A percentile compares a stretch with the other conserved stretches of the same genome.
These are phyloP conservation scores for Aspergillus diversus DNA, from an alignment of 495 filamentous ascomycete species.

Conservation along the genomic window DNA sequence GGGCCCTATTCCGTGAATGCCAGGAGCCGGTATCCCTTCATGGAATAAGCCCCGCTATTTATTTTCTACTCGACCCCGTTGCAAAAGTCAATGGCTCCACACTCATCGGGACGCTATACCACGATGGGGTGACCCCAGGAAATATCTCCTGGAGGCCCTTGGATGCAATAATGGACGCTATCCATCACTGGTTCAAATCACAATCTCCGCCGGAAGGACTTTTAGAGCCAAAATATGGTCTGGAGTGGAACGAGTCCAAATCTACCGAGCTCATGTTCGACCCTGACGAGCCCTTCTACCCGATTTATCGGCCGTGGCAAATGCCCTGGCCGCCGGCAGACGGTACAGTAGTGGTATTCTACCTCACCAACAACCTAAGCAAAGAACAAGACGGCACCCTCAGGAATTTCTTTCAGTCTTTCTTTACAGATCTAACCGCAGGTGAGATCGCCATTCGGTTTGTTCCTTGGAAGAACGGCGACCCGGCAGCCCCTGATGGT, in stretches of 20 bases:
- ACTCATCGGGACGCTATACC: background rate
- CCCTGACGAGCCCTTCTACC: constrained; percentile 21
- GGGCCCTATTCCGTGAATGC: constrained; percentile 1
- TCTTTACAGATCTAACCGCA: background rate
- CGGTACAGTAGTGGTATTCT: constrained; percentile 15
- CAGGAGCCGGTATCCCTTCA: background rate
- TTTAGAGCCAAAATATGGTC: background rate
- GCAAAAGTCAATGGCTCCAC: background rate
- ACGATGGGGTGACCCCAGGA: background rate
- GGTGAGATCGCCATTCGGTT: constrained; percentile 14
- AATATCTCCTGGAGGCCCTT: background rate
- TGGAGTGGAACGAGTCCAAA: background rate
- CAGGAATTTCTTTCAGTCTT: background rate
- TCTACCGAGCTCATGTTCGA: background rate
- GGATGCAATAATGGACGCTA: background rate
- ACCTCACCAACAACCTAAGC: constrained; percentile 19
- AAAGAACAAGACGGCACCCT: constrained; percentile 11
- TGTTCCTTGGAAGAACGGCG: constrained; percentile 21
- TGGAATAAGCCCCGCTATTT: background rate
- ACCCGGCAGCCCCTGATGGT: constrained; percentile 10
- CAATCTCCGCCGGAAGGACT: background rate
- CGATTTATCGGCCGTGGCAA: constrained; percentile 12
- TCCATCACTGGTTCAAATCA: background rate
- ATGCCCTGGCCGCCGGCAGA: background rate
- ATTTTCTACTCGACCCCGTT: constrained; percentile 4